Evolutionary conservation across 2,329 filamentous ascomycete genomes (phyloP), one percentile per base, ranked within the genome.

Genomic region (Aspergillus uvarum): DNA sequence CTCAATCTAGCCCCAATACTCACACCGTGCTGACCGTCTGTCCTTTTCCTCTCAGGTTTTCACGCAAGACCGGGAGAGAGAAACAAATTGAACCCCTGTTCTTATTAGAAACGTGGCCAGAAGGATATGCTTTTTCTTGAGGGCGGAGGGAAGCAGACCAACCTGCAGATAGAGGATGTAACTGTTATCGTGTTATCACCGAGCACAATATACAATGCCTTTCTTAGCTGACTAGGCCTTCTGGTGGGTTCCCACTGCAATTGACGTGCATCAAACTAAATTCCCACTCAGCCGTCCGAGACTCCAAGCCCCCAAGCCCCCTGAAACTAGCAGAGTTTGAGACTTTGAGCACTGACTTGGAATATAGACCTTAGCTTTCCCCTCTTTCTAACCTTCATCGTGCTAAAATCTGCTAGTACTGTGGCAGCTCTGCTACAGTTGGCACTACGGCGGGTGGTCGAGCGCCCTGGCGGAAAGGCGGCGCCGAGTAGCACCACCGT

Each of bases 401-500:
- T 38, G 6, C 21, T 35, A 19, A 35, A 26, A 19, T 21, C 24
- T 16, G 24, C 49, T 58, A 47, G 26, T 26, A 6, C 26, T 26
- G 26, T 26, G 26, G 56, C 42, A 32, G 26, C 32, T 51, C 48
- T 42, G 26, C 53, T 48, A 21, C 53, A 21, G 29, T 31, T 48
- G 53, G 44, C 53, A 47, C 53, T 48, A 55, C 19, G 19, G 31
- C 53, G 42, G 53, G 29, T 24, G 38, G 53, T 58, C 35, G 49
- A 59, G 53, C 54, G 56, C 63, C 57, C 54, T 59, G 61, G 63
- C 54, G 55, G 55, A 51, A 61, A 54, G 24, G 52, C 54, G 56
- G 59, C 59, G 54, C 22, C 55, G 42, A 65, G 59, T 60, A 54
- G 54, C 48, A 56, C 56, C 24, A 22, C 51, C 44, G 35, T 54